Evolutionary conservation across 352 stramenopile species (phyloP).

Genomic region (Phytophthora cryptogea): DNA sequence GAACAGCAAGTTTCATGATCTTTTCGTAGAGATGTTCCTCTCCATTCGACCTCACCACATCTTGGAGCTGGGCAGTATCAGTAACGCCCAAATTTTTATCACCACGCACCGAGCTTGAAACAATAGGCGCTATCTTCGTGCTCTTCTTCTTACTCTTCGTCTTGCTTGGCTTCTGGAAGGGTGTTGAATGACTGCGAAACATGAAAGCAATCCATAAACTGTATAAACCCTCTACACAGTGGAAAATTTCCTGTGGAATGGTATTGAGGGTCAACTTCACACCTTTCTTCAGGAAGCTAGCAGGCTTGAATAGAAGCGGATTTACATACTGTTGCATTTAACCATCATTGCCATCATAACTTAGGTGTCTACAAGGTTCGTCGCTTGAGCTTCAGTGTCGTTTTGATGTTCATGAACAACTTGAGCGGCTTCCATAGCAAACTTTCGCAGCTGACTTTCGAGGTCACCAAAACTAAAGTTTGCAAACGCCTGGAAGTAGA

Average conservation of each 20-base stretch:
- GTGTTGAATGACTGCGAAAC: too few species aligned
- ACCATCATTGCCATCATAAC: slow-evolving; percentile 1
- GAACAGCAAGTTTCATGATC: too few species aligned
- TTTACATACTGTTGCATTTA: background rate
- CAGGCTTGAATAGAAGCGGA: background rate
- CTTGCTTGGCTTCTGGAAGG: too few species aligned
- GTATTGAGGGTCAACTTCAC: background rate
- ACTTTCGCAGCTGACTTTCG: slow-evolving; percentile 27
- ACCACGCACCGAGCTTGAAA: too few species aligned
- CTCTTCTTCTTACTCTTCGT: too few species aligned
- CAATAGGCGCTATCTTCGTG: too few species aligned
- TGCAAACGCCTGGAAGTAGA: slow-evolving; percentile 28
- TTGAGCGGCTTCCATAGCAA: slow-evolving; percentile 32
- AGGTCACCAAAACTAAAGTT: slow-evolving; percentile 28
- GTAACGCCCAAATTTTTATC: too few species aligned
- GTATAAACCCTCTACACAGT: background rate
- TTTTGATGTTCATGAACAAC: slow-evolving; percentile 16
- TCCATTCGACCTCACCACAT: too few species aligned
- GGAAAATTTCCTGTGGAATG: background rate
- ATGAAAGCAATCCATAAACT: too few species aligned
- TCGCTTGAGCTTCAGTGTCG: slow-evolving; percentile 1
- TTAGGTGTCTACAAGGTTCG: slow-evolving; percentile 7
- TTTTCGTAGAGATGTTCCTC: too few species aligned
- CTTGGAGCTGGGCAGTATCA: too few species aligned
- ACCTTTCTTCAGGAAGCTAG: background rate